Evolutionary conservation across 805 yeast species (phyloP).

Genomic region (Candida xiaguanensis): DNA sequence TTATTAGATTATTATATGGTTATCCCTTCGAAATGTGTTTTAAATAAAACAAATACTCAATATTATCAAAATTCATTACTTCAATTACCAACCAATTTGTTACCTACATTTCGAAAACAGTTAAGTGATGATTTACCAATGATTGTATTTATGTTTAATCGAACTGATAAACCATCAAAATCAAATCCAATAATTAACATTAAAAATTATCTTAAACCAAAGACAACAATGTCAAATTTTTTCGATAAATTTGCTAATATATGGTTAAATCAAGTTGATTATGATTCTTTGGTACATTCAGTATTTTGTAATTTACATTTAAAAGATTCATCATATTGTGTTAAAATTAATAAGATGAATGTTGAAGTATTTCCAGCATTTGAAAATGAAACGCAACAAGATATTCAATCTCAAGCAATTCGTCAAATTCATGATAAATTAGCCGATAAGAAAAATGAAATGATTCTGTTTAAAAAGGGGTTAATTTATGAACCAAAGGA

Average conservation of each 20-base stretch:
- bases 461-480: slow-evolving; percentile 17
- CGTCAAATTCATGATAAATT: slow-evolving; percentile 18
- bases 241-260: slow-evolving; percentile 40
- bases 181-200: slow-evolving; percentile 17
- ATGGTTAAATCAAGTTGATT: slow-evolving; percentile 34
- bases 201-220: slow-evolving; percentile 16
- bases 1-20: slow-evolving; percentile 37
- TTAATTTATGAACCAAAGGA: slow-evolving; percentile 19
- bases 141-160: slow-evolving; percentile 27
- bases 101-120: slow-evolving; percentile 26
- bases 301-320: slow-evolving; percentile 39
- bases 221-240: slow-evolving; percentile 22
- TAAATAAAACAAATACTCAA: slow-evolving; percentile 6
- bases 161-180: slow-evolving; percentile 6
- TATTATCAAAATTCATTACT: slow-evolving; percentile 12
- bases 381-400: background rate
- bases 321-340: slow-evolving; percentile 31
- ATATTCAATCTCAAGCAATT: slow-evolving; percentile 18
- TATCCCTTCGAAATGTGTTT: slow-evolving; percentile 24
- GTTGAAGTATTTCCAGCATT: slow-evolving; percentile 23
- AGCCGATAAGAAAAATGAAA: slow-evolving; percentile 11
- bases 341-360: slow-evolving; percentile 25
- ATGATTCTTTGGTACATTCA: slow-evolving; percentile 35
- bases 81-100: slow-evolving; percentile 9
- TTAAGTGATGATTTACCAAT: slow-evolving; percentile 27